Evolutionary conservation across 179 eudicot genomes (phyloP).

Genomic region (Drosera spatulata): DNA sequence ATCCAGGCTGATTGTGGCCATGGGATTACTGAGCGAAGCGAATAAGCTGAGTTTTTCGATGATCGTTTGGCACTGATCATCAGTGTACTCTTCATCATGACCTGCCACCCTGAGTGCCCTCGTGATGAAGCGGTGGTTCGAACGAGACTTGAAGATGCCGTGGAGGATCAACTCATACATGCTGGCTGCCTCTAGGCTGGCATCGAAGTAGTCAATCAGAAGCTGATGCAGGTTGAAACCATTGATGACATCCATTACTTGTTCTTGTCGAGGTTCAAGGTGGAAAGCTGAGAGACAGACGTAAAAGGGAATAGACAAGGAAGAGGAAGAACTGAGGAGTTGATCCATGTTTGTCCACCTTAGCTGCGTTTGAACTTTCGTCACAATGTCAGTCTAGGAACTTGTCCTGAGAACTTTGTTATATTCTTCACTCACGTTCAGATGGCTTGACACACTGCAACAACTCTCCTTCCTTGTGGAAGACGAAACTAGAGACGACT

Average conservation of each 20-base stretch:
- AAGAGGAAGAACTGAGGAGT: background rate
- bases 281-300: constrained; percentile 33
- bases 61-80: constrained; percentile 8
- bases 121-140: constrained; percentile 27
- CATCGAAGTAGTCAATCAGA: constrained; percentile 45
- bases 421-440: constrained; percentile 58
- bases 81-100: background rate
- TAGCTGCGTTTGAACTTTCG: constrained; percentile 35
- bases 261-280: constrained; percentile 49
- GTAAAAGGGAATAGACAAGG: constrained; percentile 17
- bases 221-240: constrained; percentile 26
- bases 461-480: too few relatives aligned
- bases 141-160: constrained; percentile 42
- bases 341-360: constrained; percentile 14
- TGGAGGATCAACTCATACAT: constrained; percentile 18
- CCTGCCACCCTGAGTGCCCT: constrained; percentile 21
- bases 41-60: constrained; percentile 32
- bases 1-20: constrained; percentile 17
- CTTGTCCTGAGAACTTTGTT: constrained; percentile 53
- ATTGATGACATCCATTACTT: constrained; percentile 21
- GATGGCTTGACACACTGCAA: constrained; percentile 6
- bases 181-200: constrained; percentile 37
- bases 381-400: constrained; percentile 49
- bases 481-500: too few relatives aligned
- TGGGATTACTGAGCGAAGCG: constrained; percentile 32